Base-by-base conservation (phyloP, 2,329 filamentous ascomycete species). In the Ophiostoma populinum region DNA sequence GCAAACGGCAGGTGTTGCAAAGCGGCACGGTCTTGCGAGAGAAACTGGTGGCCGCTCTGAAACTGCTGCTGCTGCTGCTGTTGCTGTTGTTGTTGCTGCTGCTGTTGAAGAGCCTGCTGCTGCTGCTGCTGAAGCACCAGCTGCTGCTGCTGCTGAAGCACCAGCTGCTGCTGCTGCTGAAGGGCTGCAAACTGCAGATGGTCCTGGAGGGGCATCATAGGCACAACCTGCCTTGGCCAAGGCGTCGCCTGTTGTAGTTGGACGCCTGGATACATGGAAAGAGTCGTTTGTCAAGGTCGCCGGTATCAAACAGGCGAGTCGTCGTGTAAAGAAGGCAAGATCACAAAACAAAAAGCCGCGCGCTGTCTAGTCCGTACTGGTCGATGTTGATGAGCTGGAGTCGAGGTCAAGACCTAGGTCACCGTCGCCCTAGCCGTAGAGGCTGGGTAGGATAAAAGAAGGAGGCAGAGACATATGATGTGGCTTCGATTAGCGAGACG, bases 231-330 rank as follows among this genome's bases (percentile, higher is more conserved):
- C 37, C 54, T 51, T 40, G 55, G 53, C 30, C 55, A 52, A 39
- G 57, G 62, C 60, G 64, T 61, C 59, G 57, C 55, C 45, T 52
- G 43, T 58, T 63, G 60, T 57, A 58, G 60, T 49, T 68, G 65
- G 40, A 66, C 51, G 42, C 62, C 54, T 43, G 65, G 62, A 41
- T 66, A 55, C 63, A 41, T 29, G 39, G n/a, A n/a, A n/a, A n/a
- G n/a, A n/a, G n/a, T n/a, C n/a, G n/a, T n/a, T 10, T 13, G 13
- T 18, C 10, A 37, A 7, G 10, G 11, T 26, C 12, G 7, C 15
- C 8, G 22, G 22, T 24, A 5, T 24, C 22, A 24, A 24, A n/a
- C n/a, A n/a, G n/a, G n/a, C n/a, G n/a, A n/a, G n/a, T n/a, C n/a
- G n/a, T n/a, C n/a, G n/a, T n/a, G n/a, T n/a, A n/a, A n/a, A n/a